Base-by-base conservation (phyloP, 2,329 filamentous ascomycete genomes). In the Colletotrichum theobromicola region DNA sequence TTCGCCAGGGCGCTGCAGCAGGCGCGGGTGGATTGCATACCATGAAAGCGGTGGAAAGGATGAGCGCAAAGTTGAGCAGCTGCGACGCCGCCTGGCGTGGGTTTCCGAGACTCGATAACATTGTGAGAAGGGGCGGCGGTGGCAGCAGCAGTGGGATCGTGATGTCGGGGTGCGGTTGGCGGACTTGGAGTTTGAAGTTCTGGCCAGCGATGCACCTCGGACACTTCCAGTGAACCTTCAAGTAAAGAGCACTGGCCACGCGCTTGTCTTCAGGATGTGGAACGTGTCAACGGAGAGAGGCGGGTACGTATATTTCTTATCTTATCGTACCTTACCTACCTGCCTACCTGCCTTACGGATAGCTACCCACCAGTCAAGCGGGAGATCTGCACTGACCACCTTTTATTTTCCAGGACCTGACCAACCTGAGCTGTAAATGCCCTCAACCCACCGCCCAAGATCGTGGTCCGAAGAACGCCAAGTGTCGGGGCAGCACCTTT, bases 21-120 rank as follows among this genome's bases (percentile, higher is more conserved):
- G 18, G n/a, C 26, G 26, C 18, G 12, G 37, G 57, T 34, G 24
- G 28, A 30, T 4, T 50, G 63, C 87, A 75, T 79, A 91, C 92
- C 95, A 98, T 98, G 82, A 98, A 98, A 2, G 96, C 95, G 2
- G 95, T 97, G 12, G 94, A 95, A 65, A 98, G 91, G 76, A 98
- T 95, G 77, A 98, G 91, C 71, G 93, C 95, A 84, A 98, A 98
- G 86, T 97, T 98, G 82, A 98, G 91, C 78, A 96, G 85, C 88
- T 98, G 95, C 63, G 92, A 89, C 79, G 95, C 92, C 69, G 94
- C 90, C 83, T 97, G 95, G 84, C 95, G 93, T 77, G 94, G 93
- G 84, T 95, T 95, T 74, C 88, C 86, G 77, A 97, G 88, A 77
- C 88, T 86, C 58, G 92, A 91, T 77, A 96, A 81, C 94, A 96